Evolutionary conservation across 371 early-diverging fungal genomes (phyloP), one percentile per base, ranked within the genome.

Genomic region (Phascolomyces articulosus): DNA sequence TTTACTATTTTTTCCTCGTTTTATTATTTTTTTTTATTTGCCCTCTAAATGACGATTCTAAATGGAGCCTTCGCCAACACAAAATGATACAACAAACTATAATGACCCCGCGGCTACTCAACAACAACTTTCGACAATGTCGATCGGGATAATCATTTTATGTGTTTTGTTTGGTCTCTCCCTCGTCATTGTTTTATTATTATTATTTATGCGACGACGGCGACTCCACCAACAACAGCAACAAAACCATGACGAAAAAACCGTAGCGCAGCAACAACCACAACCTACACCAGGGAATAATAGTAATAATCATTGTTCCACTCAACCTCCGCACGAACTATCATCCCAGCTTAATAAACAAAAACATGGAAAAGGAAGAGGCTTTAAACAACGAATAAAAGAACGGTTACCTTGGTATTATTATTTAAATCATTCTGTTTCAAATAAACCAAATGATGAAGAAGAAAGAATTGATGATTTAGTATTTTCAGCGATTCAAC

Each of bases 401-500:
- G 63, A 55, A 44, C 55, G 40, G 15, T 44, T 63, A n/a, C 47
- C 59, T 0, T 56, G 63, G 63, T 56, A 38, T 29, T 21, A 41
- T 3, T n/a, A n/a, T n/a, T n/a, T n/a, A n/a, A n/a, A n/a, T n/a
- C 40, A 40, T 20, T 4, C 47, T 20, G 47, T 47, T 47, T n/a
- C 47, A 1, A 47, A 47, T 34, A 34, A 34, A 34, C 34, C 34
- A 20, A 47, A 16, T 1, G 47, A 47, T 20, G n/a, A 47, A 47
- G n/a, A 44, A 20, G 47, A 47, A 47, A 16, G 47, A 16, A 40
- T 55, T 2, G 55, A 63, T 28, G 63, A 63, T 34, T 55, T 63
- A 11, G 63, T 63, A 8, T 63, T 63, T 21, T 63, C 63, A 18
- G 41, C 63, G 15, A 63, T 63, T 18, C 63, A 55, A 44, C 56